Evolutionary conservation across 192 early-diverging fungal species (phyloP), one percentile per base, ranked within the genome.

Genomic region (Irineochytrium annulatum): DNA sequence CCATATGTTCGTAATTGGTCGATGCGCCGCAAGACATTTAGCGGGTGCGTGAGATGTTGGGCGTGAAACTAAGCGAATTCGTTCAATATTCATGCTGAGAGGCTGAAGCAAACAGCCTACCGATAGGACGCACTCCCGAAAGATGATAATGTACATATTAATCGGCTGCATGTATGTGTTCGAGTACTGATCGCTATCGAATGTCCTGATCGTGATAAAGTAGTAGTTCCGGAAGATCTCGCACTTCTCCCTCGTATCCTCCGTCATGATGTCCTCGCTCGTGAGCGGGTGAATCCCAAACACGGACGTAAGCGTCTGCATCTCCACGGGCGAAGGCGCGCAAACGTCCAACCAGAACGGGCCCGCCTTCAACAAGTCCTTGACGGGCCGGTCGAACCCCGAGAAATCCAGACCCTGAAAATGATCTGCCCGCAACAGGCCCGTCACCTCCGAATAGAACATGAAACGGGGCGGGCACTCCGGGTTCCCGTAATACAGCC

Each of bases 181-280:
- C 31, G 66, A 75, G 49, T 64, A 72, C n/a, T 70, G 52, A 30
- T 76, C 62, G 24, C 65, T 39, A 51, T 76, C 76, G 51, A 79
- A 76, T 3, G 66, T 72, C 28, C 91, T 78, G 65, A 95, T 93
- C 60, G 88, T 87, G 22, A 96, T 84, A 76, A 97, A 97, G 60
- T 89, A 91, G 71, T 99, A 99, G 54, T 90, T 85, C 51, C 75
- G 77, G 70, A 93, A 97, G 30, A 87, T 76, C 70, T 99, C 95
- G 55, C 92, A 92, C 62, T 97, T 97, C 74, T 99, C 97, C 16
- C 95, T 79, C n/a, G 85, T 82, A 55, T 92, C 89, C 31, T 91
- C 85, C 19, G 83, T 88, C 33, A 78, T 67, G 49, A 99, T 96
- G 62, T 99, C 97, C 76, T 99, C 92, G 19, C 78, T 79, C 1